phyloP scores from a whole-genome alignment of 2,329 filamentous ascomycete species.

The Eutypella sp. region DNA sequence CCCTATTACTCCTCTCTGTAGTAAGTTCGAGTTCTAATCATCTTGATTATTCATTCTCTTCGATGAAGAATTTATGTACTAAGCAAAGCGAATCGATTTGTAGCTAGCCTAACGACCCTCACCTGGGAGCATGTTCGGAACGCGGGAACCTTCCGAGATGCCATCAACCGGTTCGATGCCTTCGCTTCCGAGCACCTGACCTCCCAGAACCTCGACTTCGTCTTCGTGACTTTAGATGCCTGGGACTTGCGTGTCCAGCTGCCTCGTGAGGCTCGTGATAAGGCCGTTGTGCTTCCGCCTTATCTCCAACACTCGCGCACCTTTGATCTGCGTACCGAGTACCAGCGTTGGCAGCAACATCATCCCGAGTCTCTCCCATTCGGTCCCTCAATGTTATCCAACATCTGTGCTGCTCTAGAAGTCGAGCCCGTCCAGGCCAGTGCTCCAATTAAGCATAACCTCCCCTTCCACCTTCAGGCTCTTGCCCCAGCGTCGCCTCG shows the following conservation, averaged over 20 bases:
- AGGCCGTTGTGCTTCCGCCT: constrained; percentile 90
- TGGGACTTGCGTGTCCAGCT: constrained; percentile 98
- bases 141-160: constrained; percentile 94
- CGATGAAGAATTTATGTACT: constrained; percentile 1
- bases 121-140: constrained; percentile 99
- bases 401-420: constrained; percentile 96
- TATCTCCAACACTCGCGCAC: constrained; percentile 97
- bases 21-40: constrained; percentile 56
- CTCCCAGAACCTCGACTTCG: constrained; percentile 89
- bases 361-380: constrained; percentile 97
- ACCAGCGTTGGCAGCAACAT: constrained; percentile 97
- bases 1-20: constrained; percentile 96
- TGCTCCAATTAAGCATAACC: constrained; percentile 96
- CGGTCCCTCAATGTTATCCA: constrained; percentile 88
- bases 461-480: constrained; percentile 95
- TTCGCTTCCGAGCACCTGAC: constrained; percentile 91
- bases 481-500: constrained; percentile 91
- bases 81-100: constrained; percentile 14
- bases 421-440: constrained; percentile 97
- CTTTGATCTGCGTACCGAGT: constrained; percentile 94
- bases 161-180: constrained; percentile 88
- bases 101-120: constrained; percentile 92
- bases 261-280: constrained; percentile 94
- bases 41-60: constrained; percentile 6
- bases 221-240: constrained; percentile 95